Percentiles rank a stretch among this genome's conserved stretches.
Conservation (phyloP, 2,329 filamentous ascomycete species). For the Fusarium sp. region DNA sequence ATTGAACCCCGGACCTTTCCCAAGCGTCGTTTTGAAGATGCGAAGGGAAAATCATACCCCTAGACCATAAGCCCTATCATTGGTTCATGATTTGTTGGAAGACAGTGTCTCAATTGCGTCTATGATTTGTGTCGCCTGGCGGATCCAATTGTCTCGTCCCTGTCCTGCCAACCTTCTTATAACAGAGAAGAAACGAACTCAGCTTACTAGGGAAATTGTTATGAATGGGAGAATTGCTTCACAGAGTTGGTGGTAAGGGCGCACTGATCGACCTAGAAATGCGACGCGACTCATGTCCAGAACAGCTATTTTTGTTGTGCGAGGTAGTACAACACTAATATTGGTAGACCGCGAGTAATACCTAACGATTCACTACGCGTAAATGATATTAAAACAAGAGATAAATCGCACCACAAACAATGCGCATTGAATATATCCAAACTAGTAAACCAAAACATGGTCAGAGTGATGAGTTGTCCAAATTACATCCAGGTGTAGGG, state of each 20-base stretch:
- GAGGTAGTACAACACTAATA: not conserved
- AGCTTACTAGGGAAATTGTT: not conserved
- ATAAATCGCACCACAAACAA: not conserved
- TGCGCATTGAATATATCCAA: not conserved
- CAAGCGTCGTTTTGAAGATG: conserved; percentile 13
- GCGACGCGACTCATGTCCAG: not conserved
- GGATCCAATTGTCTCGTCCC: not conserved
- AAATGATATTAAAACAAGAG: not conserved
- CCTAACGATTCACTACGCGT: not conserved
- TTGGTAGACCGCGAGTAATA: not conserved
- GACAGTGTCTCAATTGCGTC: fast-evolving
- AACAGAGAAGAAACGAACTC: not conserved
- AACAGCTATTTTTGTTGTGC: not conserved
- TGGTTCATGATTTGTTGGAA: not conserved
- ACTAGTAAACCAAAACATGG: not conserved
- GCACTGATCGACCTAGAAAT: not conserved
- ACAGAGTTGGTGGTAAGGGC: not conserved
- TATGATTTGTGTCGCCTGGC: not conserved
- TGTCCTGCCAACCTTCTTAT: not conserved
- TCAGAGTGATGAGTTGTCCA: not conserved
- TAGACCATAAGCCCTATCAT: conserved; percentile 31
- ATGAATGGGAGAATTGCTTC: not conserved
- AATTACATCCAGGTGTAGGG: not conserved
- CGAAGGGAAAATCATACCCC: conserved; percentile 33
- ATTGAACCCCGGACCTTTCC: conserved; percentile 32